phyloP scores from a whole-genome alignment of 805 yeast genomes.

The Candida nonsorbophila region DNA sequence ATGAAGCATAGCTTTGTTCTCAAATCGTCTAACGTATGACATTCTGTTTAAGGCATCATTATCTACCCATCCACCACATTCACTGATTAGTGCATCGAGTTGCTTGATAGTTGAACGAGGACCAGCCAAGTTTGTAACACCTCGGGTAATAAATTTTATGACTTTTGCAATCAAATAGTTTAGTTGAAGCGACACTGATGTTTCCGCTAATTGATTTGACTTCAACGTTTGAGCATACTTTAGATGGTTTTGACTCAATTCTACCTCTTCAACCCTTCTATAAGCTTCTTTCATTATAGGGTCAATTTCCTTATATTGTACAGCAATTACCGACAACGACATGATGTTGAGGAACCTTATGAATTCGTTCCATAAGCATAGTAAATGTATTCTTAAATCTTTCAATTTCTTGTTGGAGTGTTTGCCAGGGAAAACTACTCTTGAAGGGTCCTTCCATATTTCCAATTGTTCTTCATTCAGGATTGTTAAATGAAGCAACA shows the following conservation, averaged over 20 bases:
- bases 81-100: slow-evolving; percentile 16
- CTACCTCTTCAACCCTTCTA: slow-evolving; percentile 13
- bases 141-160: slow-evolving; percentile 15
- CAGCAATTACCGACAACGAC: slow-evolving; percentile 3
- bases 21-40: slow-evolving; percentile 11
- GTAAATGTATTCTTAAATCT: slow-evolving; percentile 22
- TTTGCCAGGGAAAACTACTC: slow-evolving; percentile 13
- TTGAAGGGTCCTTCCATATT: slow-evolving; percentile 32
- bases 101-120: slow-evolving; percentile 14
- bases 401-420: slow-evolving; percentile 12
- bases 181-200: slow-evolving; percentile 15
- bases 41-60: slow-evolving; percentile 13
- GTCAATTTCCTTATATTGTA: slow-evolving; percentile 3
- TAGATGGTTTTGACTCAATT: slow-evolving; percentile 15
- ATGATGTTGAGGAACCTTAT: slow-evolving; percentile 22
- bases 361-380: slow-evolving; percentile 31
- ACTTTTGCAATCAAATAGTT: slow-evolving; percentile 26
- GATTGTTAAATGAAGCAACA: slow-evolving; percentile 12
- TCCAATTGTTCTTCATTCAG: slow-evolving; percentile 7
- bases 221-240: slow-evolving; percentile 12
- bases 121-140: slow-evolving; percentile 14
- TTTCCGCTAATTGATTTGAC: slow-evolving; percentile 10
- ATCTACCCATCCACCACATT: slow-evolving; percentile 20
- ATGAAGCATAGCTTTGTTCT: slow-evolving; percentile 15
- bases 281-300: slow-evolving; percentile 2